Base-by-base conservation (phyloP, 352 stramenopile species). In the Elongisporangium anandrum region DNA sequence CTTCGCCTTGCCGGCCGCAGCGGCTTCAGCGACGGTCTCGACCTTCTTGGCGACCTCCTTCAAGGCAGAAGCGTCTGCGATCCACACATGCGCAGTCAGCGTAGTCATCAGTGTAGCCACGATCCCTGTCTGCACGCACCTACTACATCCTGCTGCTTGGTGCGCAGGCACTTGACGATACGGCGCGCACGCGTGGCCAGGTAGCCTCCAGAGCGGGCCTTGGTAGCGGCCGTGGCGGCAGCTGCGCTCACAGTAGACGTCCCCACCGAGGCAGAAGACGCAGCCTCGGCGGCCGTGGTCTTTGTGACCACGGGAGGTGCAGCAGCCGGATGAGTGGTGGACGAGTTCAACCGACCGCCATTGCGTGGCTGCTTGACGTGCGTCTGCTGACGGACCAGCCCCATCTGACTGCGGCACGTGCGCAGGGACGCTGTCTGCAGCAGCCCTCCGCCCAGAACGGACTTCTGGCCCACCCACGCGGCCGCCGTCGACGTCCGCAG, bases 91-190 rank as follows among this genome's bases (percentile, higher is more conserved):
- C 53, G 22, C 34, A 51, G 53, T 9, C 49, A 58, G 45, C 54
- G 17, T 16, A 3, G 50, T n/a, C n/a, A 26, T 38, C 21, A 39
- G 29, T 41, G 29, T 41, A 41, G 29, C 29, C 29, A 41, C 29
- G 13, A 41, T 41, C 9, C 5, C 5, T 41, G 29, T 8, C 19
- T 48, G n/a, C 29, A 19, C 22, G 21, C 24, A 39, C 47, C 22
- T 21, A 45, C n/a, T 23, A 60, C 57, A 39, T 74, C 65, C 50
- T 21, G 66, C 56, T 75, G 49, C 63, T 71, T 71, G 13, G 76
- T 17, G 20, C 62, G 68, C 51, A 76, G 58, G 50, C 76, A 47
- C 6, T 57, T 55, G 15, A 72, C 55, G 38, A 76, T 53, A 24
- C 73, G 68, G n/a, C 63, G 58, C 15, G 61, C 65, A 19, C 71